Conservation (phyloP, 2,329 filamentous ascomycete genomes). For the Talaromyces piceae region DNA sequence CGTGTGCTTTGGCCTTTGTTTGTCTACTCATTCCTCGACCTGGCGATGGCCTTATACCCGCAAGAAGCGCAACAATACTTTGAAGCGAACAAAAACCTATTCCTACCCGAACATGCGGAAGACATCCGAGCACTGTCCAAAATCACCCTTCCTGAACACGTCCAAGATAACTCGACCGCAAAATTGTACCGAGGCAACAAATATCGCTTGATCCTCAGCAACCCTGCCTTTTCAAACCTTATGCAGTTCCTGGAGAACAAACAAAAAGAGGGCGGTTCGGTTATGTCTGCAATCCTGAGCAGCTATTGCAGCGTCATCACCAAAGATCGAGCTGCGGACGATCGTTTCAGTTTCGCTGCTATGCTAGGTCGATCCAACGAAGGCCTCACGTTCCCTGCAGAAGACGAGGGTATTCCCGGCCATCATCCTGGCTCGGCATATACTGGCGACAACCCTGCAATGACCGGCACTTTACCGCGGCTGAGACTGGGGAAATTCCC, state of each 20-base stretch:
- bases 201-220: constrained; percentile 84
- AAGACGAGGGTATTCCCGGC: constrained; percentile 63
- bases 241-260: constrained; percentile 89
- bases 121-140: constrained; percentile 69
- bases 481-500: constrained; percentile 75
- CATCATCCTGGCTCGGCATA: constrained; percentile 59
- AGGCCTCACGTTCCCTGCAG: constrained; percentile 52
- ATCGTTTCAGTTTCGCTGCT: constrained; percentile 52
- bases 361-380: constrained; percentile 50
- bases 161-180: constrained; percentile 67
- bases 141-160: constrained; percentile 69
- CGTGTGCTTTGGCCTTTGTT: constrained; percentile 91
- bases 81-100: constrained; percentile 57
- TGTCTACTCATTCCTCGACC: constrained; percentile 81
- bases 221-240: constrained; percentile 71
- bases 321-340: constrained; percentile 51
- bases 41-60: constrained; percentile 64
- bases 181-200: constrained; percentile 79
- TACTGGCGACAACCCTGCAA: constrained; percentile 49
- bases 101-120: constrained; percentile 70
- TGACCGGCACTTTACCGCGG: constrained; percentile 50
- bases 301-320: constrained; percentile 53
- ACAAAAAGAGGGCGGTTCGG: constrained; percentile 67
- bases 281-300: constrained; percentile 67
- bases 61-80: constrained; percentile 70